Base-by-base conservation (phyloP, 169 alveolate species). In the Theileria sp. region DNA sequence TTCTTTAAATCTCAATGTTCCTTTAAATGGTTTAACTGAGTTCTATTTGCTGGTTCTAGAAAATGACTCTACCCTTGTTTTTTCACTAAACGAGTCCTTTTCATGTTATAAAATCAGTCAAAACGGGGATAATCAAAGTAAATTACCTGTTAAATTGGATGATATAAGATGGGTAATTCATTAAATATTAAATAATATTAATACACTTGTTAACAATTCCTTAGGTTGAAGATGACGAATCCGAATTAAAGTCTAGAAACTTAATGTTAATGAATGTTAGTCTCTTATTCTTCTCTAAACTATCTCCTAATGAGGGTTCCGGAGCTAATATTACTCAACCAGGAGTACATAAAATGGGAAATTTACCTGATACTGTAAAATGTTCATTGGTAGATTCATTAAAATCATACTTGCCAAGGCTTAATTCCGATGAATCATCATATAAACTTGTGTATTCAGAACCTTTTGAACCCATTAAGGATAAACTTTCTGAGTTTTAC, bases 81-180 rank as follows among this genome's bases (percentile, higher is more conserved):
- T 19, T 21, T 44, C 77, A 36, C 51, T 69, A 1, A 69, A 69
- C n/a, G 77, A 69, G 38, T 32, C 73, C 54, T 36, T 77, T 61
- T 34, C 44, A 10, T 32, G 78, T 30, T 25, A 58, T 36, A 23
- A 21, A 25, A 23, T 61, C 25, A 50, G 56, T 34, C 23, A 75
- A 38, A 34, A 28, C 21, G 19, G n/a, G 12, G 56, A 66, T 69
- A 6, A 17, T 32, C 44, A 64, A 23, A 17, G 13, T 51, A 44
- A 69, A 13, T 15, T 15, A 30, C 54, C 70, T 12, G 73, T 44
- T 15, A 76, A 36, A 17, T 12, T 68, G 21, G 32, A 19, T 19
- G 84, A 81, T 38, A 66, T 81, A 17, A 44, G 36, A 62, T 81
- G 88, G 88, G 88, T 81, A 75, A 30, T 80, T 60, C 5, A 10